Conservation (phyloP, 352 stramenopile species). For the Pythium myriotylum region DNA sequence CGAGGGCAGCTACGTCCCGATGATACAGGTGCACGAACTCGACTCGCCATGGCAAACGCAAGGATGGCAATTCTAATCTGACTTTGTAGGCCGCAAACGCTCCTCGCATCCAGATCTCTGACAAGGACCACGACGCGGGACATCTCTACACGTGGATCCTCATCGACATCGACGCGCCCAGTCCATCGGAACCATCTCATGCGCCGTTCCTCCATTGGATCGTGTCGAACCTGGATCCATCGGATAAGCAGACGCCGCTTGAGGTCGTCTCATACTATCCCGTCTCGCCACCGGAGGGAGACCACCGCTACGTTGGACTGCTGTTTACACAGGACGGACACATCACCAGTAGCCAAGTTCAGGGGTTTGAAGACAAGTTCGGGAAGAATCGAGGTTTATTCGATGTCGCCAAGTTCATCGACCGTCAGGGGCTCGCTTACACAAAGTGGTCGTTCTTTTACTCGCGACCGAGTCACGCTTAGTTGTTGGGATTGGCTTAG, state of each 20-base stretch:
- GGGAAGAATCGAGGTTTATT: constrained; percentile 47
- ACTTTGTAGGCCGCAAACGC: constrained; percentile 30
- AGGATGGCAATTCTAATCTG: not conserved
- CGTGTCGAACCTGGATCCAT: constrained; percentile 31
- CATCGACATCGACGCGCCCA: constrained; percentile 70
- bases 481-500: too few species aligned
- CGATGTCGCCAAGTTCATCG: constrained; percentile 45
- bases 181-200: constrained; percentile 51
- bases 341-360: constrained; percentile 15
- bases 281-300: constrained; percentile 50
- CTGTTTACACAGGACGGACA: constrained; percentile 42
- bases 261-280: constrained; percentile 64
- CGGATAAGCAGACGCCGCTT: not conserved
- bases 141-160: constrained; percentile 63
- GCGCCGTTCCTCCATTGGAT: constrained; percentile 78
- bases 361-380: constrained; percentile 21
- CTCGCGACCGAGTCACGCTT: constrained; percentile 29
- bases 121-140: constrained; percentile 4
- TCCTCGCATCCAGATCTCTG: constrained; percentile 29
- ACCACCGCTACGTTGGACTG: constrained; percentile 61
- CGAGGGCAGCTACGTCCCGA: constrained; percentile 22
- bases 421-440: constrained; percentile 36
- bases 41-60: too few species aligned
- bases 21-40: constrained; percentile 29
- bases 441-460: constrained; percentile 44